These are phyloP conservation scores for Neurospora tetraspora DNA, from an alignment of 495 filamentous ascomycete species.

Conservation along the genomic window DNA sequence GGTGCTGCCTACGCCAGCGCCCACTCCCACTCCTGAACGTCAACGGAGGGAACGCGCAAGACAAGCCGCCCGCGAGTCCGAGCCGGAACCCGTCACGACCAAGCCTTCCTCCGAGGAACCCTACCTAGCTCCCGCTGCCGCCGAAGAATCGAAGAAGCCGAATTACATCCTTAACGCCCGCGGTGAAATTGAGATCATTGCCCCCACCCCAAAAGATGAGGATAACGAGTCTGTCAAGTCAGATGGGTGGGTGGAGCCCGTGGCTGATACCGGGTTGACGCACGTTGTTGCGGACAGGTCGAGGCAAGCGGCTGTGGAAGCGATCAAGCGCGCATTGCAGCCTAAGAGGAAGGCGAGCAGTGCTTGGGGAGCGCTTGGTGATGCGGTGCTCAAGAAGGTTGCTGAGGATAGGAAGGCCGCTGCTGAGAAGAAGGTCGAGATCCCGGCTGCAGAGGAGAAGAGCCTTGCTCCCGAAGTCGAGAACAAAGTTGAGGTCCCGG, in stretches of 20 bases:
- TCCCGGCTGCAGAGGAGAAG: background rate
- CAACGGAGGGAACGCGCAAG: constrained; percentile 14
- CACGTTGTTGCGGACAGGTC: background rate
- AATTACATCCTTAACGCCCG: constrained; percentile 5
- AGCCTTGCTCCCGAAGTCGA: background rate
- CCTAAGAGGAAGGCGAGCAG: background rate
- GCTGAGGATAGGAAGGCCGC: background rate
- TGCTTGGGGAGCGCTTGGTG: background rate
- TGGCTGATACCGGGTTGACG: background rate
- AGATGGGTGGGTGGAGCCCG: background rate
- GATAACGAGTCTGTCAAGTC: background rate
- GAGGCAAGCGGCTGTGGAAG: constrained; percentile 4
- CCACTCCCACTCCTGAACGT: constrained; percentile 33
- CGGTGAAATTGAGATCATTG: constrained; percentile 1
- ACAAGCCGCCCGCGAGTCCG: background rate
- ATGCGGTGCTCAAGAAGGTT: background rate
- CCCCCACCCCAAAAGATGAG: background rate
- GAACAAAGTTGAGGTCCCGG: background rate
- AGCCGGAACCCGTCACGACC: background rate
- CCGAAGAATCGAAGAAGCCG: background rate
- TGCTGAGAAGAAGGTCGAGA: background rate
- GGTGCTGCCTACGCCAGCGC: constrained; percentile 39
- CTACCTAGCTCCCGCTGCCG: background rate
- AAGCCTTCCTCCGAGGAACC: background rate
- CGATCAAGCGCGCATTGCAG: constrained; percentile 1